A percentile compares a stretch with the other conserved stretches of the same genome.
phyloP scores from a whole-genome alignment of 2,329 filamentous ascomycete species.

The Chaetothyriales sp. region DNA sequence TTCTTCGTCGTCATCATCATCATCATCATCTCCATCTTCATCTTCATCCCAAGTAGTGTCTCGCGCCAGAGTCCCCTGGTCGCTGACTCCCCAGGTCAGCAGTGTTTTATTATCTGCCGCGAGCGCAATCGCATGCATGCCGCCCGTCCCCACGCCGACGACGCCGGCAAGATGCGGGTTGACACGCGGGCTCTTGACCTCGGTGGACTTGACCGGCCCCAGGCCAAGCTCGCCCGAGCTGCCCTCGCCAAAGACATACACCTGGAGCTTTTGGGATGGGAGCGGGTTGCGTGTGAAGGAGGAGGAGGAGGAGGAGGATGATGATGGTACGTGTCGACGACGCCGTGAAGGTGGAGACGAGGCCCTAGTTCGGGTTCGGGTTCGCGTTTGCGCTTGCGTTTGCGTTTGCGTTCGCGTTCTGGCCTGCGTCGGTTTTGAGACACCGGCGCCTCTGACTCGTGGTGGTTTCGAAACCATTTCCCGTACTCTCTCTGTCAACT shows the following conservation, averaged over 20 bases:
- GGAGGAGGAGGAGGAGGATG: too few species aligned
- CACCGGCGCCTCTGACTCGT: too few species aligned
- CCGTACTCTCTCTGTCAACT: too few species aligned
- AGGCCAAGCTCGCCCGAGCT: constrained; percentile 66
- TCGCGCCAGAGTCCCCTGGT: constrained; percentile 61
- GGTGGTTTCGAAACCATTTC: too few species aligned
- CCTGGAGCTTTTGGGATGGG: constrained; percentile 37
- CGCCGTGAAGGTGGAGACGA: too few species aligned
- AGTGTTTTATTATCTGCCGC: constrained; percentile 68
- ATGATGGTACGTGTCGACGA: too few species aligned
- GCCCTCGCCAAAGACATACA: constrained; percentile 69
- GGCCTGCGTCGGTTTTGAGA: too few species aligned
- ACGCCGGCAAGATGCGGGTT: constrained; percentile 45
- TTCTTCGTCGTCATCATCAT: background rate
- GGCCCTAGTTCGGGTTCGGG: too few species aligned
- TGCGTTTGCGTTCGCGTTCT: too few species aligned
- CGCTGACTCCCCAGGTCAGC: constrained; percentile 78
- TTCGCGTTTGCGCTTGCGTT: too few species aligned
- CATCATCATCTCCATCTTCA: background rate
- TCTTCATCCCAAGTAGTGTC: constrained; percentile 42
- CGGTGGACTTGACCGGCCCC: constrained; percentile 45
- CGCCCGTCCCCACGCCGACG: constrained; percentile 44
- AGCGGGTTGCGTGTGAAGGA: too few species aligned
- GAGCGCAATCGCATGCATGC: constrained; percentile 62
- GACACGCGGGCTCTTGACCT: constrained; percentile 56